Base-by-base conservation (phyloP, 768 basidiomycete species). In the Brasilioporus rufonigricans region DNA sequence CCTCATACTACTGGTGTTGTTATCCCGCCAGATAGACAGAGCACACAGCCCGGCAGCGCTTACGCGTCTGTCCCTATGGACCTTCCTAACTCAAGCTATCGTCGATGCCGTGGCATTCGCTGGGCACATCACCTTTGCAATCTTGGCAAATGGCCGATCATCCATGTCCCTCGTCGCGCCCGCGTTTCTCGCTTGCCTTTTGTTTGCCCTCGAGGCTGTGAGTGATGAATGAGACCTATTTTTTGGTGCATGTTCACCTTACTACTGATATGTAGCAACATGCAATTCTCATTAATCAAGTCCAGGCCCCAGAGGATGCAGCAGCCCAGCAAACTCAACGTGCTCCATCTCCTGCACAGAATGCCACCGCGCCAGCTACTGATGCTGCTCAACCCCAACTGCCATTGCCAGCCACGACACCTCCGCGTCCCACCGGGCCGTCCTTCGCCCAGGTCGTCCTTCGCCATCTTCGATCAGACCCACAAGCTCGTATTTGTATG, bases 101-200 rank as follows among this genome's bases (percentile, higher is more conserved):
- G 80, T 91, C 19, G 93, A 97, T 65, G 82, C 89, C 0, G 84
- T 93, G 40, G 84, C 89, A 0, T 95, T 96, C 66, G 89, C 90
- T 19, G 89, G 88, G 0, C 91, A 95, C 62, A 84, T 94, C 50
- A 94, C 92, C 0, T 87, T 96, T 54, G 91, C 90, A 5, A 87
- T 95, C 52, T 73, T 94, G 35, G 85, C 89, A 3, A 89, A 94
- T 57, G 92, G 92, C 40, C 75, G 85, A 29, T 82, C 91, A 2
- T 92, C 91, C 1, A 70, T 96, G 23, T 86, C 91, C 1, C 77
- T 94, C 24, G 77, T 94, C 38, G 87, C 88, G 0, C 92, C 93
- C 2, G 91, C 91, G 0, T 95, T 93, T 63, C 64, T 95, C 24
- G 86, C 90, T 12, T 88, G 89, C 52, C 75, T 91, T 6, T 71